Base-by-base conservation (phyloP, 257 asterid species). In the Handroanthus guayacan region DNA sequence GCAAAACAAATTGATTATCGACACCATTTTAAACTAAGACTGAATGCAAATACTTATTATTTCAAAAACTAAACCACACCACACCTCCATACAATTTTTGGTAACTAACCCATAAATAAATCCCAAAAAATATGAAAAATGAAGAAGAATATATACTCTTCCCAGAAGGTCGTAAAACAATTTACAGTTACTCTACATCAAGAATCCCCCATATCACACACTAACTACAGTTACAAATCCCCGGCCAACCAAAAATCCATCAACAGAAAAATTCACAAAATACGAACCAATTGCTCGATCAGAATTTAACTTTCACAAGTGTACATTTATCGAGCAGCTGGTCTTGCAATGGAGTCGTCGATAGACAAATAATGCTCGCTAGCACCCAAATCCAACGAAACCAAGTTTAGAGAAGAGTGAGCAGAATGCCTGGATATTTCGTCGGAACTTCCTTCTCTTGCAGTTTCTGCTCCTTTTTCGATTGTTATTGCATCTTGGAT, bases 401-500 rank as follows among this genome's bases (percentile, higher is more conserved):
- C 95, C 75, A 86, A 20, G 78, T 91, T 84, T 3, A 83, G 82
- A 44, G 97, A 94, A 44, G 97, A 91, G 86, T 90, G 96, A 76
- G 84, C 82, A 3, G 97, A 95, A 13, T 89, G 92, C 87, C 87
- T 84, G 2, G 97, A 95, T 71, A 89, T 82, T 60, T 93, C 98
- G 58, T 84, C 97, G 0, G 99, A 95, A 74, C 97, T 89, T 62
- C 92, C 97, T 74, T 91, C 95, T 77, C 91, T 85, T 2, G 81
- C 69, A 4, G 88, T 84, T 62, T 84, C 96, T 13, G 96, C 87
- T 31, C 90, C 97, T 74, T 77, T 90, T 41, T 93, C 99, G 5
- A 93, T 87, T 0, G 91, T 72, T 34, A 91, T 67, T 4, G 99
- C 98, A 69, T 91, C 99, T 80, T 93, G 99, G 39, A 95, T 93